These are phyloP conservation scores for Puccinia sorghi DNA, from an alignment of 1,284 basidiomycete species.

Conservation along the genomic window DNA sequence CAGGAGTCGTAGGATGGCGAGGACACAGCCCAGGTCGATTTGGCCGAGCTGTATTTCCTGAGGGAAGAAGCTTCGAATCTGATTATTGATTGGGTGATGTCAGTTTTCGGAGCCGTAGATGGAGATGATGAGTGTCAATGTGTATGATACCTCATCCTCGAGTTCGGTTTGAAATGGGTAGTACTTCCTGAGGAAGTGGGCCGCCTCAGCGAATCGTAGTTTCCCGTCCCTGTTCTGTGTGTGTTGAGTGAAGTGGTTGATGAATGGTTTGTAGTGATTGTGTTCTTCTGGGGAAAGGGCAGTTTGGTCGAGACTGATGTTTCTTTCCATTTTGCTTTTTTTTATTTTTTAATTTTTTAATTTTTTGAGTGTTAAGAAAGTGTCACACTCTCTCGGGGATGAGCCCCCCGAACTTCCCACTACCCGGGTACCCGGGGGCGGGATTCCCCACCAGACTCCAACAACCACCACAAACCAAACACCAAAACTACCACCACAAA, in stretches of 20 bases:
- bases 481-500: too few species aligned
- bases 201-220: conserved; percentile 36
- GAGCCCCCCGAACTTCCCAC: too few species aligned
- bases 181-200: conserved; percentile 37
- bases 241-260: conserved; percentile 13
- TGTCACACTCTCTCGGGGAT: too few species aligned
- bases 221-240: neutral
- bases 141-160: conserved; percentile 35
- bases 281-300: conserved; percentile 38
- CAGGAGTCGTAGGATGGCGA: conserved; percentile 30
- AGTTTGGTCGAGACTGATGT: conserved; percentile 11
- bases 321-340: conserved; percentile 9
- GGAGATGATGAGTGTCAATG: neutral
- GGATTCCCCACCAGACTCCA: too few species aligned
- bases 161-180: conserved; percentile 34
- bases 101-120: too few species aligned
- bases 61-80: conserved; percentile 48
- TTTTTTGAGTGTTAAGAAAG: neutral
- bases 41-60: conserved; percentile 45
- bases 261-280: conserved; percentile 22
- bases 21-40: conserved; percentile 30
- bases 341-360: neutral
- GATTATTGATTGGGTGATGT: neutral
- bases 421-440: too few species aligned
- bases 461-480: too few species aligned